Percentiles rank a stretch among this genome's conserved stretches.
Evolutionary conservation across 2,329 filamentous ascomycete species (phyloP).

Genomic region (Fusarium algeriense): DNA sequence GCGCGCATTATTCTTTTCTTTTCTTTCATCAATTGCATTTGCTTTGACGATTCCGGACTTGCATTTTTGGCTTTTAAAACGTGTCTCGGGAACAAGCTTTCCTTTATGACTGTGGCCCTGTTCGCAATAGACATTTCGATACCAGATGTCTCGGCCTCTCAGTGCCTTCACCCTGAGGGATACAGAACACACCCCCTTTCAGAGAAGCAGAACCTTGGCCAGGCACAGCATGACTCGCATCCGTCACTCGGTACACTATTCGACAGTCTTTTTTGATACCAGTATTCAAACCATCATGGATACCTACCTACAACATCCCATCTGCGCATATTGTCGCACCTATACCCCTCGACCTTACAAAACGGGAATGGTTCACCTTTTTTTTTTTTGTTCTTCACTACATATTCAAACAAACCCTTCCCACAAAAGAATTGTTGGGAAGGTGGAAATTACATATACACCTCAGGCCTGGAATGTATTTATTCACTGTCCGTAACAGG

Average conservation of each 20-base stretch:
- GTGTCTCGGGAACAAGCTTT: constrained; percentile 37
- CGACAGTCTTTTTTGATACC: constrained; percentile 44
- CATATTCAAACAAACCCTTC: constrained; percentile 40
- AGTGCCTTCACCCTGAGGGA: constrained; percentile 15
- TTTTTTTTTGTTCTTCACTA: constrained; percentile 44
- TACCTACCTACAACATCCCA: constrained; percentile 34
- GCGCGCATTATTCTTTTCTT: constrained; percentile 40
- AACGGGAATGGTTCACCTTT: constrained; percentile 31
- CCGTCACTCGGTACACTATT: constrained; percentile 37
- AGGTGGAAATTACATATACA: constrained; percentile 41
- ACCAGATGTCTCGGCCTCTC: constrained; percentile 40
- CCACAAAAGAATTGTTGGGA: constrained; percentile 25
- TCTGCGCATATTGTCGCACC: constrained; percentile 46
- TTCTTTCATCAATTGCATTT: constrained; percentile 37
- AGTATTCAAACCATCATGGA: constrained; percentile 40
- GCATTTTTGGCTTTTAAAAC: constrained; percentile 41
- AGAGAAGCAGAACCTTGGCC: constrained; percentile 21
- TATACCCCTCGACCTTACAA: constrained; percentile 43
- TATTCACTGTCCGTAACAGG: constrained; percentile 27
- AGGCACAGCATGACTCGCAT: constrained; percentile 25
- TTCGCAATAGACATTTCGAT: constrained; percentile 39
- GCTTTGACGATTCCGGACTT: constrained; percentile 34
- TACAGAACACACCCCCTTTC: constrained; percentile 8
- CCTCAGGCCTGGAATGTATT: constrained; percentile 40
- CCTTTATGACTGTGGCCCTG: constrained; percentile 35